Conservation (phyloP, 345 rosid species). For the Acer saccharum region DNA sequence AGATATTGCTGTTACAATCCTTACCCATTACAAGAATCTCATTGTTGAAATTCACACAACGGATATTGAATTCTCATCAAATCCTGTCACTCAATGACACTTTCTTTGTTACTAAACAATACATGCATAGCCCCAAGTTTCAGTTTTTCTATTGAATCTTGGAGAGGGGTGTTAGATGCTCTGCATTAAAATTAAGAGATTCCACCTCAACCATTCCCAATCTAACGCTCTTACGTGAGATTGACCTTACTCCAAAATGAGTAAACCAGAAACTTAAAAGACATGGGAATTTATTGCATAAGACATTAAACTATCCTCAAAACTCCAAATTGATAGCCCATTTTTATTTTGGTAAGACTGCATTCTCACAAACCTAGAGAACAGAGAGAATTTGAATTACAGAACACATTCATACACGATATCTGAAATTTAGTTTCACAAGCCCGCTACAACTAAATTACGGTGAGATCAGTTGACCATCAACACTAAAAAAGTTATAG, state of each 20-base stretch:
- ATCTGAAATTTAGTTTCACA: not conserved
- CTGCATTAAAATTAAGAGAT: not conserved
- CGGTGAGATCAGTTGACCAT: not conserved
- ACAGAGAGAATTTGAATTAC: not conserved
- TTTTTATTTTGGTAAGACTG: not conserved
- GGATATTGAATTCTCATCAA: not conserved
- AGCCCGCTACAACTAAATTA: not conserved
- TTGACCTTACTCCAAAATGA: not conserved
- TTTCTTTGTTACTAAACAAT: not conserved
- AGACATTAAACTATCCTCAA: not conserved
- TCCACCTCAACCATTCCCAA: not conserved
- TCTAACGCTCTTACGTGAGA: not conserved
- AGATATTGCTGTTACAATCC: not conserved
- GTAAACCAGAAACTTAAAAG: not conserved
- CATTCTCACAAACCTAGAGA: not conserved
- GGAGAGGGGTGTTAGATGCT: not conserved
- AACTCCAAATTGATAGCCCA: not conserved
- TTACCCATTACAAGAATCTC: not conserved
- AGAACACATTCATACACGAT: not conserved
- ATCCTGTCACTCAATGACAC: not conserved
- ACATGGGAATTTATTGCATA: not conserved
- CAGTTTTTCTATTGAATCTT: not conserved
- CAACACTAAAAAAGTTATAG: not conserved
- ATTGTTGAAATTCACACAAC: not conserved
- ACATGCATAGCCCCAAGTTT: not conserved